Conservation (phyloP, 495 filamentous ascomycete species). For the Penicillium coffeae region DNA sequence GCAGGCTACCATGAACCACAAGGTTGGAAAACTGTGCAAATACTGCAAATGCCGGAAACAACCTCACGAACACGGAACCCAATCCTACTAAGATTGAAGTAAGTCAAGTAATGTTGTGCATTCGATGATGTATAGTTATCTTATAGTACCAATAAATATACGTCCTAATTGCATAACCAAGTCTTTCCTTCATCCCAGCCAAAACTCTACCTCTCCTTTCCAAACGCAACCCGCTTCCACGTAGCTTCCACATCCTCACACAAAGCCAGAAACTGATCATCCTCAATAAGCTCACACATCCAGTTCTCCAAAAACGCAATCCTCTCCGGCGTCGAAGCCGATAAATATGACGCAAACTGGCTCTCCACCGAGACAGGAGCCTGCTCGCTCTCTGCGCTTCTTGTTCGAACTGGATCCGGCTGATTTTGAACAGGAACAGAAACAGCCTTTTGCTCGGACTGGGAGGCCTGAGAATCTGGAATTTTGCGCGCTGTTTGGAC, state of each 20-base stretch:
- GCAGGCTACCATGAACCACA: too few species aligned
- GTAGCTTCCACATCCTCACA: slow-evolving; percentile 42
- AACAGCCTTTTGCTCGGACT: background rate
- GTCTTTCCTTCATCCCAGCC: background rate
- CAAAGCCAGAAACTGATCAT: slow-evolving; percentile 42
- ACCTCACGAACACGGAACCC: too few species aligned
- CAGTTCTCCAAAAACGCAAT: slow-evolving; percentile 34
- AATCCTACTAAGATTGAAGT: too few species aligned
- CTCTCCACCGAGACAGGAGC: slow-evolving; percentile 15
- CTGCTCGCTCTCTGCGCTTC: background rate
- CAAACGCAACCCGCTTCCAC: slow-evolving; percentile 43
- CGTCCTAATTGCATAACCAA: background rate
- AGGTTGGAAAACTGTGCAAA: too few species aligned
- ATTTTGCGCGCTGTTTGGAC: background rate
- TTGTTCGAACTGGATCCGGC: background rate
- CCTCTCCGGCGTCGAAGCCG: slow-evolving; percentile 32
- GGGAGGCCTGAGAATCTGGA: slow-evolving; percentile 1
- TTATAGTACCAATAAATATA: too few species aligned
- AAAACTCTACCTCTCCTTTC: slow-evolving; percentile 14
- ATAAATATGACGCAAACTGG: slow-evolving; percentile 29
- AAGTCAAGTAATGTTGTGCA: too few species aligned
- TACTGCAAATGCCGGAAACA: too few species aligned
- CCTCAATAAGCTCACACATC: slow-evolving; percentile 42
- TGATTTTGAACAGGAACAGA: background rate
- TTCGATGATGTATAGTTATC: too few species aligned